A percentile compares a stretch with the other conserved stretches of the same genome.
phyloP scores from a whole-genome alignment of 1,139 yeast genomes.

The Kodamaea alishanica region DNA sequence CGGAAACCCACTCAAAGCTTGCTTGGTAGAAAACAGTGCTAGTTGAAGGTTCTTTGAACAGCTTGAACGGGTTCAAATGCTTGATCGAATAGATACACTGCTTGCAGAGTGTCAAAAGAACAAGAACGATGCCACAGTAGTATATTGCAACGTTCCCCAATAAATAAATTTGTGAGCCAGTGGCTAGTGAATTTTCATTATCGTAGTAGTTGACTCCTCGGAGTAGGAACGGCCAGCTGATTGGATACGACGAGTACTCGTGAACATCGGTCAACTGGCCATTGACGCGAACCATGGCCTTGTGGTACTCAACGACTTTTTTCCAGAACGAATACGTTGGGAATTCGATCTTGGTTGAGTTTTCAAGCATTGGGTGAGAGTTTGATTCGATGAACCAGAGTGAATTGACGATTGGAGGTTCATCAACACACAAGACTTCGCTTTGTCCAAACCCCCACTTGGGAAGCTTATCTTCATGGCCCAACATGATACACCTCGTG shows the following conservation, averaged over 20 bases:
- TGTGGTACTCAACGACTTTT: slow-evolving; percentile 35
- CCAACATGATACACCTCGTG: slow-evolving; percentile 55
- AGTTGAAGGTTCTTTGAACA: slow-evolving; percentile 15
- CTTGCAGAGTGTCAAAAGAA: slow-evolving; percentile 19
- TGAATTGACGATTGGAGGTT: slow-evolving; percentile 57
- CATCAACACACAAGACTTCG: slow-evolving; percentile 71
- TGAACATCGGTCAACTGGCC: slow-evolving; percentile 25
- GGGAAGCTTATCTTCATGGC: slow-evolving; percentile 62
- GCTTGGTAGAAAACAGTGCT: slow-evolving; percentile 19
- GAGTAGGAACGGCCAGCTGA: slow-evolving; percentile 37
- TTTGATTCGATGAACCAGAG: slow-evolving; percentile 65
- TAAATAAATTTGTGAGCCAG: slow-evolving; percentile 31
- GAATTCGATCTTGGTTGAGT: slow-evolving; percentile 27
- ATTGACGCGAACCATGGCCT: slow-evolving; percentile 32
- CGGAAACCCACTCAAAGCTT: slow-evolving; percentile 27
- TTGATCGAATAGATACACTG: slow-evolving; percentile 20
- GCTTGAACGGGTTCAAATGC: slow-evolving; percentile 33
- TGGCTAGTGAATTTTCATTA: slow-evolving; percentile 13
- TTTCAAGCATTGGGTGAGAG: slow-evolving; percentile 45
- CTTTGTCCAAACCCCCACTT: slow-evolving; percentile 68
- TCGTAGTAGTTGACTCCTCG: slow-evolving; percentile 34
- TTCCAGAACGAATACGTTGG: slow-evolving; percentile 18
- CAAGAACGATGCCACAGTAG: slow-evolving; percentile 22
- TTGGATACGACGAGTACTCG: slow-evolving; percentile 31
- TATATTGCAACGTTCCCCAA: slow-evolving; percentile 38